Percentiles rank a stretch among this genome's conserved stretches.
Conservation (phyloP, 345 rosid species). For the Mangifera indica region DNA sequence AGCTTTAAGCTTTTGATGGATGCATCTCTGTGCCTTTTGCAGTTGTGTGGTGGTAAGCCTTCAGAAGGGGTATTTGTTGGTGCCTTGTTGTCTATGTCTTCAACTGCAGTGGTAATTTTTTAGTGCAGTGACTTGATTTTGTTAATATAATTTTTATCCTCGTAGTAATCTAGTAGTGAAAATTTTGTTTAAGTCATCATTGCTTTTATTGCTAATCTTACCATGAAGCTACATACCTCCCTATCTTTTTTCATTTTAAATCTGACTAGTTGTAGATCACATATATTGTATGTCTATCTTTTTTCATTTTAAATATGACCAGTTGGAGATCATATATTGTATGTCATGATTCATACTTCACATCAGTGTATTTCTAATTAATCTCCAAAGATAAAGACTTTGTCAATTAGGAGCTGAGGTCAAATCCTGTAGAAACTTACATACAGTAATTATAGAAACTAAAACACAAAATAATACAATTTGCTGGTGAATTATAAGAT, state of each 20-base stretch:
- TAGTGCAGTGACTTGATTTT: not conserved
- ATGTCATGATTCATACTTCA: not conserved
- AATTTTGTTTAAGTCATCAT: not conserved
- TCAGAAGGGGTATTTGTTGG: constrained; percentile 93
- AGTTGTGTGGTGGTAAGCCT: constrained; percentile 90
- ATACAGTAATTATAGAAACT: not conserved
- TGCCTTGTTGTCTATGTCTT: constrained; percentile 88
- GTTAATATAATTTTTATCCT: not conserved
- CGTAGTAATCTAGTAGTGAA: not conserved
- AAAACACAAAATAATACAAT: not conserved
- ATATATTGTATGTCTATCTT: no score
- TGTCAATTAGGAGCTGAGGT: not conserved
- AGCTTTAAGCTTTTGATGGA: constrained; percentile 21
- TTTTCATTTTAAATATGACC: no score
- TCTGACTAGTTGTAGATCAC: not conserved
- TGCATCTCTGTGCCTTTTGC: constrained; percentile 35
- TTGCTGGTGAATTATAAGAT: not conserved
- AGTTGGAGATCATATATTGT: no score
- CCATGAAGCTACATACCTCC: not conserved
- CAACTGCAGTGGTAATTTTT: constrained; percentile 87
- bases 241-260: not conserved
- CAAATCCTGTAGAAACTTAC: not conserved
- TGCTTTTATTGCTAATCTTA: not conserved
- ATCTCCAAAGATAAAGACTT: not conserved
- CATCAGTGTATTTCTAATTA: not conserved